phyloP scores from a whole-genome alignment of 352 stramenopile species.

The Elongisporangium anandrum region DNA sequence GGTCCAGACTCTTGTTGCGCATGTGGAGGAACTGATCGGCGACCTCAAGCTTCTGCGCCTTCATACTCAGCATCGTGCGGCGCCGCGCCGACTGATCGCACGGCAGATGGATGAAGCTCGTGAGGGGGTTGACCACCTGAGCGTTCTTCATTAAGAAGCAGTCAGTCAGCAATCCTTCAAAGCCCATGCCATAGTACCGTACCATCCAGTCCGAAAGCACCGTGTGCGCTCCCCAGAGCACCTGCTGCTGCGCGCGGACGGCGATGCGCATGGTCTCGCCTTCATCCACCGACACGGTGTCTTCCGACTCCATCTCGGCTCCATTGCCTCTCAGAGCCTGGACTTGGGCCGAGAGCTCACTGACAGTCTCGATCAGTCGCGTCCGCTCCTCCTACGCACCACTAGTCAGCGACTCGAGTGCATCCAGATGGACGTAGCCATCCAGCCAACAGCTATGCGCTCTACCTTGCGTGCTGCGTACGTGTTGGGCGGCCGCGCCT shows the following conservation, averaged over 20 bases:
- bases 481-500: neutral
- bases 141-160: neutral
- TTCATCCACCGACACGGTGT: neutral
- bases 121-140: neutral
- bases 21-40: conserved; percentile 32
- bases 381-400: neutral
- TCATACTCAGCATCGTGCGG: conserved; percentile 25
- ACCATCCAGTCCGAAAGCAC: neutral
- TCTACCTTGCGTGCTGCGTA: neutral
- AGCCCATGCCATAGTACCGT: neutral
- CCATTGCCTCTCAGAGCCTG: neutral
- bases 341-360: neutral
- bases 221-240: neutral
- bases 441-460: too few relatives aligned
- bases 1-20: conserved; percentile 31
- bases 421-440: too few relatives aligned
- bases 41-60: conserved; percentile 19
- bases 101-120: conserved; percentile 31
- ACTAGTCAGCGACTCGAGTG: neutral
- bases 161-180: neutral
- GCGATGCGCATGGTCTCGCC: neutral
- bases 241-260: neutral
- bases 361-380: neutral
- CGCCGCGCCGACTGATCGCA: conserved; percentile 22
- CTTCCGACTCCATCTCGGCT: neutral